Evolutionary conservation across 1,139 yeast species (phyloP), one percentile per base, ranked within the genome.

Genomic region (Blastobotrys proliferans): DNA sequence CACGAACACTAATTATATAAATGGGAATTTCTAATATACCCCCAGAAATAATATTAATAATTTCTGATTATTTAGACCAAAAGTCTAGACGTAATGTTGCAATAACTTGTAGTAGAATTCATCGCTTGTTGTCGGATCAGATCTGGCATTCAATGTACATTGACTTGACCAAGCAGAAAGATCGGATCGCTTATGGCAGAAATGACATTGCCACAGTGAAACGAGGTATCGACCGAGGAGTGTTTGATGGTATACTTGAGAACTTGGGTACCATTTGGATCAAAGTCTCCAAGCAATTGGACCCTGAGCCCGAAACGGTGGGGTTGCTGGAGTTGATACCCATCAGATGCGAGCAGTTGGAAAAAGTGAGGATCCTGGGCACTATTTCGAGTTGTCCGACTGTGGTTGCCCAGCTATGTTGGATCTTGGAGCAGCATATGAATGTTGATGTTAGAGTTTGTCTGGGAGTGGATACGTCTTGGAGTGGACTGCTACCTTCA

Each of bases 331-430:
- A 35, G 19, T 8, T 35, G 22, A 25, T 35, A 4, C 29, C 29
- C 19, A 13, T 25, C 3, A 6, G 21, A 24, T 24, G 38, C 29
- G 19, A 3, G 3, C 3, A 9, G 21, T 21, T 35, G 10, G n/a
- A 6, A 10, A 16, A 13, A 17, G 30, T 35, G 13, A 17, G 38
- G 10, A 14, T 35, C 19, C 38, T 25, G 13, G 38, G 38, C n/a
- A 35, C 38, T 3, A 31, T 35, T n/a, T 35, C 38, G 21, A 35
- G 38, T 5, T 35, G 38, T 11, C 38, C 38, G 6, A 2, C 10
- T 3, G 22, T 14, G 6, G 22, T 35, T 5, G 22, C 30, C 4
- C 9, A 24, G 18, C 10, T 19, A 5, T 19, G 21, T 3, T 3
- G 6, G 21, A 3, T 3, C 4, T 17, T 35, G 30, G 38, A 35